Base-by-base conservation (phyloP, 164 flowering plant genomes). In the Vitis rupestris region DNA sequence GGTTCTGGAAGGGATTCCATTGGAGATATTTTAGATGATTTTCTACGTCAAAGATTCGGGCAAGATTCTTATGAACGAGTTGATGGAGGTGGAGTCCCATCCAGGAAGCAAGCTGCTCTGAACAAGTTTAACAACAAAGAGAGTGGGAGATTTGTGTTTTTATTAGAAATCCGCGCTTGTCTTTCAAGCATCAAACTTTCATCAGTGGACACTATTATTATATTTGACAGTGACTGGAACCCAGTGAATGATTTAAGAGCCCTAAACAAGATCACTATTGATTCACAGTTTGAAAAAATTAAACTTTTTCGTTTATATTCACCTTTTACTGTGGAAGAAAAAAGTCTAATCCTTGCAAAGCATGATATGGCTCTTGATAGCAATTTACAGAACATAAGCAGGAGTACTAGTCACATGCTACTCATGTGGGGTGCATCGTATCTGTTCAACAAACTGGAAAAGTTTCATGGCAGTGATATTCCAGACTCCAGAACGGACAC, bases 1-100 rank as follows among this genome's bases (percentile, higher is more conserved):
- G 89, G 88, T 13, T 74, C 84, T 71, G 88, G 84, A 68, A 75
- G 72, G 70, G 79, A 64, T 66, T 61, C 75, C 6, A 70, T 81
- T 66, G 97, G 97, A 29, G 87, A 88, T 70, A 83, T 90, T 71
- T 79, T 96, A 81, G 98, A 93, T 67, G 99, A 96, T 70, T 87
- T 76, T 78, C 62, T 96, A 61, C 81, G 84, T 49, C 85, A 80
- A 70, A 84, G 94, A 76, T 96, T 84, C 83, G 98, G 98, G 59
- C 31, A 62, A 49, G 85, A 90, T 72, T 82, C 97, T 37, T 96
- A 86, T 84, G 98, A 92, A 73, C 89, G 93, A 13, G 60, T 93
- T 72, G 99, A 85, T 59, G 75, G 80, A 65, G 84, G 82, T 69
- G 59, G 82, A 53, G 1, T 59, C 59, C 62, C 73, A 47, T 72